Conservation (phyloP, 805 yeast genomes). For the Candida corydali region DNA sequence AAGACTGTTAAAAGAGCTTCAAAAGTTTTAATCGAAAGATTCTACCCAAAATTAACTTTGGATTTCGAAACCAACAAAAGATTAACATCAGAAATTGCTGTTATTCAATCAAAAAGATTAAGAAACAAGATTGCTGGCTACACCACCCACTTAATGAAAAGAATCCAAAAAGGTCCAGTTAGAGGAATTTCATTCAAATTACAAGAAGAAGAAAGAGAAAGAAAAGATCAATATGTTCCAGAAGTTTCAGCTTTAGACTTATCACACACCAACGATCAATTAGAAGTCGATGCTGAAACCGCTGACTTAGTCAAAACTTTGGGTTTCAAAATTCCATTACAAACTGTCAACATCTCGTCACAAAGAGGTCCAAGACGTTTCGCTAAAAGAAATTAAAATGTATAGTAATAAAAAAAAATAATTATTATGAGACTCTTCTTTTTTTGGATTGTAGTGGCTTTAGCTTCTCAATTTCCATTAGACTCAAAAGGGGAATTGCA, state of each 20-base stretch:
- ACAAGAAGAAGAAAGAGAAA: constrained; percentile 99
- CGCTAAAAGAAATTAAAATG: constrained; percentile 76
- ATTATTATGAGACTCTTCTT: constrained; percentile 8
- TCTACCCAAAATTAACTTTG: constrained; percentile 99
- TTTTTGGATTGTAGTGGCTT: not conserved
- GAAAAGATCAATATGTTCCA: constrained; percentile 99
- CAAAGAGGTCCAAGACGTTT: constrained; percentile 88
- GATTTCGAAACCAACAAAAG: constrained; percentile 99
- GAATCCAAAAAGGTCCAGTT: constrained; percentile 99
- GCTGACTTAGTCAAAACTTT: constrained; percentile 90
- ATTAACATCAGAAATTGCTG: constrained; percentile 96
- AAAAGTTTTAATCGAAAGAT: constrained; percentile 98
- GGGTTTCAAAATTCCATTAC: constrained; percentile 84
- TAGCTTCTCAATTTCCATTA: constrained; percentile 33
- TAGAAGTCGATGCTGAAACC: constrained; percentile 96
- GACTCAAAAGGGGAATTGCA: no score
- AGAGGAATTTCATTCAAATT: constrained; percentile 99
- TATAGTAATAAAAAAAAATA: constrained; percentile 1
- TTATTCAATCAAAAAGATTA: constrained; percentile 98
- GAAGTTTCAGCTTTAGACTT: constrained; percentile 99
- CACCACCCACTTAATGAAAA: constrained; percentile 99
- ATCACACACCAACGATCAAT: constrained; percentile 91
- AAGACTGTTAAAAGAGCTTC: constrained; percentile 99
- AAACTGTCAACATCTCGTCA: constrained; percentile 81
- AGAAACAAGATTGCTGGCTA: constrained; percentile 99